Evolutionary conservation across 1,284 basidiomycete genomes (phyloP).

Genomic region (Cutaneotrichosporon spelunceum): DNA sequence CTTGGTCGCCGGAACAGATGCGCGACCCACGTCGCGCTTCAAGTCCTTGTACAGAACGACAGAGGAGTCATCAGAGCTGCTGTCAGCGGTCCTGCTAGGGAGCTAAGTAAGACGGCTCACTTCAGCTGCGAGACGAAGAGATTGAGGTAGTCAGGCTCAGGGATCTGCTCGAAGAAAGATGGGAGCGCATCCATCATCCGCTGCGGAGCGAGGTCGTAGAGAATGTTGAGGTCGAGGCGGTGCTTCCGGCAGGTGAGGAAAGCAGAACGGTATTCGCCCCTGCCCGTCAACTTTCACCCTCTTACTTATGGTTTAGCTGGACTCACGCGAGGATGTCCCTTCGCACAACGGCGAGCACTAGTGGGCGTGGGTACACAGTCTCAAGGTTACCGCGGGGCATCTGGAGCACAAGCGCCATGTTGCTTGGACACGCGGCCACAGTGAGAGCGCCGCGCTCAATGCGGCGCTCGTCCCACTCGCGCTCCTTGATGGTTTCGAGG

Average conservation of each 20-base stretch:
- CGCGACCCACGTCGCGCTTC: not conserved
- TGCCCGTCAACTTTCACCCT: constrained; percentile 14
- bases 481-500: constrained; percentile 34
- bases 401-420: constrained; percentile 88
- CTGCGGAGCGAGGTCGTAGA: constrained; percentile 72
- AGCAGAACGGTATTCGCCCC: constrained; percentile 68
- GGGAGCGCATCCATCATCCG: constrained; percentile 66
- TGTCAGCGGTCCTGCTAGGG: constrained; percentile 5
- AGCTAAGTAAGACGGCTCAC: constrained; percentile 53
- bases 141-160: constrained; percentile 88
- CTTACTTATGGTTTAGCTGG: too few relatives aligned
- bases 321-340: constrained; percentile 69
- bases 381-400: constrained; percentile 98
- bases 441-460: constrained; percentile 84
- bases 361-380: constrained; percentile 85
- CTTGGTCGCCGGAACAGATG: constrained; percentile 42
- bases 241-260: constrained; percentile 90
- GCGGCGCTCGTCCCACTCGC: constrained; percentile 66
- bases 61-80: constrained; percentile 31
- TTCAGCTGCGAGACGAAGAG: constrained; percentile 83
- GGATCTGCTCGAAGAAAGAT: constrained; percentile 76
- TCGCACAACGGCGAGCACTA: constrained; percentile 79
- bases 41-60: constrained; percentile 33
- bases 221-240: constrained; percentile 82
- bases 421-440: constrained; percentile 75